Percentiles rank a stretch among this genome's conserved stretches.
Conservation (phyloP, 495 filamentous ascomycete genomes). For the Lasiosphaeris hirsuta region DNA sequence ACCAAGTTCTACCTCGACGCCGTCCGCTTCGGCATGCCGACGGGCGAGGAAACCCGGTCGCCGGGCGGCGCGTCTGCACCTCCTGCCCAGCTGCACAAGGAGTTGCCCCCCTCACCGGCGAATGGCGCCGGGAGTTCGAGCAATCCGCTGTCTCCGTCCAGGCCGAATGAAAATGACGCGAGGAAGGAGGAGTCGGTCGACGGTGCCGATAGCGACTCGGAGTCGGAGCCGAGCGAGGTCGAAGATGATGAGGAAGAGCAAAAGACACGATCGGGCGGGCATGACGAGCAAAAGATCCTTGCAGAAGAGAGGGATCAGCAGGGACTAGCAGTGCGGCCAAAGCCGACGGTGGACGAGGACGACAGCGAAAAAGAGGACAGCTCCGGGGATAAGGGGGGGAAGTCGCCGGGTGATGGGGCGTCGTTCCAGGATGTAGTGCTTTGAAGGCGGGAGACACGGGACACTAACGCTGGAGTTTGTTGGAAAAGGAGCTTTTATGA, state of each 20-base stretch:
- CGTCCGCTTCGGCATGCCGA: constrained; percentile 33
- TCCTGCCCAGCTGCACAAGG: constrained; percentile 30
- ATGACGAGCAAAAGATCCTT: constrained; percentile 56
- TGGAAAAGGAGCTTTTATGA: neutral
- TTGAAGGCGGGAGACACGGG: constrained; percentile 22
- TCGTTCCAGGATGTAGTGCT: constrained; percentile 56
- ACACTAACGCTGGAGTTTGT: neutral
- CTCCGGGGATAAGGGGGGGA: constrained; percentile 30
- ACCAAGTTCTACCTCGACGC: constrained; percentile 94
- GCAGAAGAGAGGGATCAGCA: constrained; percentile 52
- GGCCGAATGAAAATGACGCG: constrained; percentile 17
- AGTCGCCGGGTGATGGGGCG: constrained; percentile 40
- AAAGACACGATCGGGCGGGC: constrained; percentile 27
- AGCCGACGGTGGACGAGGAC: constrained; percentile 33
- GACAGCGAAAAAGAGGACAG: constrained; percentile 23
- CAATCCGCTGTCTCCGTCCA: neutral
- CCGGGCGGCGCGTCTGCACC: constrained; percentile 18
- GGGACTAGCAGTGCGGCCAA: constrained; percentile 43
- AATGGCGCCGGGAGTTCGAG: constrained; percentile 15
- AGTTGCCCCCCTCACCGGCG: constrained; percentile 34
- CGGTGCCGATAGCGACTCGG: constrained; percentile 21
- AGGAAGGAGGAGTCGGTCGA: constrained; percentile 24
- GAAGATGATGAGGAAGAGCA: constrained; percentile 36
- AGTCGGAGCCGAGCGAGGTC: constrained; percentile 31
- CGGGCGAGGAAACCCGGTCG: constrained; percentile 26